phyloP scores from a whole-genome alignment of 148 eudicot species.

The Rhododendron mucronatum region DNA sequence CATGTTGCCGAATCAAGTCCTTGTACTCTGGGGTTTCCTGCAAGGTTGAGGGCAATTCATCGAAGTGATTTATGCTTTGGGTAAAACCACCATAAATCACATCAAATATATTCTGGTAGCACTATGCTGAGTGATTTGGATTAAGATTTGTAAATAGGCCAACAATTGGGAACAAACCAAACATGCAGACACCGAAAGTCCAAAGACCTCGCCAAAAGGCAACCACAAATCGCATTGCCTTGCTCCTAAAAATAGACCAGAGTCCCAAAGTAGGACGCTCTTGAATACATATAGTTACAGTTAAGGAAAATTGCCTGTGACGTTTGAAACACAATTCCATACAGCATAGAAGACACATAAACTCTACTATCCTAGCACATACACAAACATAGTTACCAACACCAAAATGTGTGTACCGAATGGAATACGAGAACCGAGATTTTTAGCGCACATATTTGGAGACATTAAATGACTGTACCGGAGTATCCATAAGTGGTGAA shows the following conservation, averaged over 20 bases:
- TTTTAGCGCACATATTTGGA: too few species aligned
- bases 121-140: not conserved
- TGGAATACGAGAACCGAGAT: too few species aligned
- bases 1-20: constrained; percentile 44
- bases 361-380: too few species aligned
- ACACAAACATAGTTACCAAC: too few species aligned
- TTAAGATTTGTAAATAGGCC: not conserved
- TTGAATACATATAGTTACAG: not conserved
- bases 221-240: not conserved
- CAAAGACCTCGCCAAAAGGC: not conserved
- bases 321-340: not conserved
- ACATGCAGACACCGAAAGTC: not conserved
- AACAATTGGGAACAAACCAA: not conserved
- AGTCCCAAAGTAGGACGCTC: not conserved
- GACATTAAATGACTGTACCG: too few species aligned
- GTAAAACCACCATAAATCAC: not conserved
- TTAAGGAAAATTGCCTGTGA: not conserved
- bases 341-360: not conserved
- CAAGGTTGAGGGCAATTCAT: constrained; percentile 1
- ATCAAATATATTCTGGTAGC: not conserved
- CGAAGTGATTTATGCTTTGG: not conserved
- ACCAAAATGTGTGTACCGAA: too few species aligned
- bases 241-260: not conserved
- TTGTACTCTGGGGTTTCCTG: constrained; percentile 44
- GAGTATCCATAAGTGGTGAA: too few species aligned